phyloP scores from a whole-genome alignment of 805 yeast genomes.

The Pichia pseudocactophila region DNA sequence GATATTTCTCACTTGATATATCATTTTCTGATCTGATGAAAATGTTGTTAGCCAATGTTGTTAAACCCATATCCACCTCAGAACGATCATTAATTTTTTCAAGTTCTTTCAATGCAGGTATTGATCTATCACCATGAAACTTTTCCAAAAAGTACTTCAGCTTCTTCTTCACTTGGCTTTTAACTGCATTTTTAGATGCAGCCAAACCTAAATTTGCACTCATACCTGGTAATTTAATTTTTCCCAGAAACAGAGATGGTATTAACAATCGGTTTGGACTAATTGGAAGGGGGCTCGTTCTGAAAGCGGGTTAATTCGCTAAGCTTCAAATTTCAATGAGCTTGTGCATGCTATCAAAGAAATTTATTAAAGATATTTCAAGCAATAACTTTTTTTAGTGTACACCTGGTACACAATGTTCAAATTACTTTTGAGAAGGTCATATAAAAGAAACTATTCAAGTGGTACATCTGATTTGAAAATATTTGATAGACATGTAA shows the following conservation, averaged over 20 bases:
- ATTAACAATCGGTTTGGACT: too few species aligned
- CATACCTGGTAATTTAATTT: background rate
- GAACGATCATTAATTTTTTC: background rate
- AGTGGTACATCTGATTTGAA: conserved; percentile 9
- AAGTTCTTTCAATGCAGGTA: background rate
- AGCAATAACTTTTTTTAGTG: too few species aligned
- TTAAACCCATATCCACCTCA: conserved; percentile 2
- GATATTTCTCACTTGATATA: conserved; percentile 10
- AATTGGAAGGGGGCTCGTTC: too few species aligned
- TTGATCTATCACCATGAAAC: background rate
- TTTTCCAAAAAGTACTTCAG: background rate
- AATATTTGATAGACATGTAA: conserved; percentile 58
- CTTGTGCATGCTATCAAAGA: too few species aligned
- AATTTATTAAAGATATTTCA: too few species aligned
- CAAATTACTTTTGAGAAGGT: background rate
- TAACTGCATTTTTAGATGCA: background rate
- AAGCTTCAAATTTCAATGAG: too few species aligned
- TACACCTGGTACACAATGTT: too few species aligned
- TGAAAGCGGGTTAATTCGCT: too few species aligned
- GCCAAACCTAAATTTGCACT: background rate
- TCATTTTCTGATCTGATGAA: conserved; percentile 10
- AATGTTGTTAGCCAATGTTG: conserved; percentile 12
- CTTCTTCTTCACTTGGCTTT: background rate
- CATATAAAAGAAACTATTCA: conserved; percentile 5
- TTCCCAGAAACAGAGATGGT: too few species aligned